Percentiles rank a stretch among this genome's conserved stretches.
Conservation (phyloP, 208 protist genomes). For the Trypanosoma grayi region DNA sequence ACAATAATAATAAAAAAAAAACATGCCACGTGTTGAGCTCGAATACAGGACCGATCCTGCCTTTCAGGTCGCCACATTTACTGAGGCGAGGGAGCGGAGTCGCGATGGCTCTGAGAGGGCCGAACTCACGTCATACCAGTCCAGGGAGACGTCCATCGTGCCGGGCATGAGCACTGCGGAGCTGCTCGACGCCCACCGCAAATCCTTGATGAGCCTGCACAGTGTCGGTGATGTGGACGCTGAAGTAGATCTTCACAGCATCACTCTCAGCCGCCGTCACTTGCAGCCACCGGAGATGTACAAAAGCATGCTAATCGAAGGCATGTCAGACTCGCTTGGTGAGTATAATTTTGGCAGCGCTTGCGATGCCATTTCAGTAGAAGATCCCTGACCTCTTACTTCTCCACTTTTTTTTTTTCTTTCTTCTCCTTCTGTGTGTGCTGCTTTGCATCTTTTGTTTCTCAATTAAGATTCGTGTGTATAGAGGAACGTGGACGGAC, state of each 20-base stretch:
- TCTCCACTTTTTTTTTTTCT: slow-evolving; percentile 11
- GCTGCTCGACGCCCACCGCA: slow-evolving; percentile 56
- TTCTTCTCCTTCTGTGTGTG: slow-evolving; percentile 5
- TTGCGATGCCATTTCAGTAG: background rate
- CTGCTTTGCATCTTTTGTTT: background rate
- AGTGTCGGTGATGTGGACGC: no score
- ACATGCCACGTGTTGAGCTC: slow-evolving; percentile 3
- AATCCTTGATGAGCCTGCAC: slow-evolving; percentile 34
- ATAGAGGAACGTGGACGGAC: no score
- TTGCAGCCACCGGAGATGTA: slow-evolving; percentile 33
- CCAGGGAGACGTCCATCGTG: slow-evolving; percentile 37
- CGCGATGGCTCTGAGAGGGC: slow-evolving; percentile 37
- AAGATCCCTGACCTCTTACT: background rate
- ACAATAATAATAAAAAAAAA: background rate
- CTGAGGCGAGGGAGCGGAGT: slow-evolving; percentile 2
- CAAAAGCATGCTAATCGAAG: background rate
- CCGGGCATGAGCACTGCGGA: slow-evolving; percentile 62
- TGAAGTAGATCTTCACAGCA: slow-evolving; percentile 46
- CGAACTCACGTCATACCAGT: slow-evolving; percentile 35
- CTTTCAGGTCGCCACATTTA: slow-evolving; percentile 50
- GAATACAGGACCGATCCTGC: slow-evolving; percentile 22
- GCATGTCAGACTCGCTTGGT: background rate
- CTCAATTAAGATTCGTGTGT: slow-evolving; percentile 5
- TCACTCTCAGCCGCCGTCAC: slow-evolving; percentile 77
- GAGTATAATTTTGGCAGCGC: slow-evolving; percentile 14